Percentiles rank a stretch among this genome's conserved stretches.
Evolutionary conservation across 176 grass and related monocot species (phyloP).

Genomic region (Sorghum bicolor): Sorghum_bicolor_NCBIv3 NC_012870.2:30376001-30376500

Average conservation of each 20-base stretch:
- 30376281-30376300: slow-evolving; percentile 30
- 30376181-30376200: neutral
- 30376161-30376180: neutral
- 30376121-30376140: neutral
- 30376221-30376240: neutral
- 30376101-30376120: neutral
- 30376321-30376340: slow-evolving; percentile 37
- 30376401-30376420: slow-evolving; percentile 40
- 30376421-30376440: slow-evolving; percentile 38
- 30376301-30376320: slow-evolving; percentile 23
- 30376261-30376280: slow-evolving; percentile 33
- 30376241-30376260: neutral
- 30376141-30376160: neutral
- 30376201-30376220: neutral
- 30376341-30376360: slow-evolving; percentile 12
- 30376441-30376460: slow-evolving; percentile 11
- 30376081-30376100: neutral
- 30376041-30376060: neutral
- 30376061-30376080: neutral
- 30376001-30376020: neutral
- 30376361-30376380: slow-evolving; percentile 23
- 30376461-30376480: slow-evolving; percentile 35
- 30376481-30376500: slow-evolving; percentile 45
- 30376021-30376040: neutral
- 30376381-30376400: slow-evolving; percentile 51